Conservation (phyloP, 495 filamentous ascomycete species). For the Penicillium antarcticum region DNA sequence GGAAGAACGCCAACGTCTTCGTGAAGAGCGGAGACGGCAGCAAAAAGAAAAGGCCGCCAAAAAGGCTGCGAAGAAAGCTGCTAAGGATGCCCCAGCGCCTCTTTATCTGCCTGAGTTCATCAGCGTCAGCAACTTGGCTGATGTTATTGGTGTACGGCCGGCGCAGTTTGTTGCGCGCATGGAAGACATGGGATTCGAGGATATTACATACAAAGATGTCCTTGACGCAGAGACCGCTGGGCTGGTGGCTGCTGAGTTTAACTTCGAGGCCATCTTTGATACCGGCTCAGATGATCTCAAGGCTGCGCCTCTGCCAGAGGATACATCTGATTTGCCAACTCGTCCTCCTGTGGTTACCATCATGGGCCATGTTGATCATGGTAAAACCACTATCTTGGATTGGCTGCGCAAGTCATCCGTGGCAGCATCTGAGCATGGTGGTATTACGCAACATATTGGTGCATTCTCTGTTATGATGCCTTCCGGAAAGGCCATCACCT, state of each 20-base stretch:
- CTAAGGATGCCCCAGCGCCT: conserved; percentile 47
- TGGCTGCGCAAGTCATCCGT: conserved; percentile 91
- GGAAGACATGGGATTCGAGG: conserved; percentile 74
- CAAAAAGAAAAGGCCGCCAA: conserved; percentile 45
- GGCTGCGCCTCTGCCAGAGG: conserved; percentile 65
- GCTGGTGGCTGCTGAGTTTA: conserved; percentile 87
- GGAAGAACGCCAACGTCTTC: conserved; percentile 27
- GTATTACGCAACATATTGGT: conserved; percentile 98
- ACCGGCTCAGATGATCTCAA: conserved; percentile 65
- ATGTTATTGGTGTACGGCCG: conserved; percentile 66
- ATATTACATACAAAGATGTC: conserved; percentile 72
- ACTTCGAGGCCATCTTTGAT: conserved; percentile 87
- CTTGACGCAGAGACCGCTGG: conserved; percentile 88
- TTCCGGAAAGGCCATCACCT: conserved; percentile 84
- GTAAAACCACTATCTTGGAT: conserved; percentile 95
- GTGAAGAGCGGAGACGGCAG: conserved; percentile 40
- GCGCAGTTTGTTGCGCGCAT: conserved; percentile 73
- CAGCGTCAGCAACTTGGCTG: conserved; percentile 79
- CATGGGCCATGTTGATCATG: conserved; percentile 99
- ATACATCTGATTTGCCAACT: conserved; percentile 63
- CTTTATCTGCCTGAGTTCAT: conserved; percentile 89
- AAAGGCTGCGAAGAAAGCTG: conserved; percentile 31
- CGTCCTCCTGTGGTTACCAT: conserved; percentile 96
- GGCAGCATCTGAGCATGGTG: conserved; percentile 86
- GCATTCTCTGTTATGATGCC: conserved; percentile 93